Conservation (phyloP, 148 eudicot genomes). For the Rheum nobile region DNA sequence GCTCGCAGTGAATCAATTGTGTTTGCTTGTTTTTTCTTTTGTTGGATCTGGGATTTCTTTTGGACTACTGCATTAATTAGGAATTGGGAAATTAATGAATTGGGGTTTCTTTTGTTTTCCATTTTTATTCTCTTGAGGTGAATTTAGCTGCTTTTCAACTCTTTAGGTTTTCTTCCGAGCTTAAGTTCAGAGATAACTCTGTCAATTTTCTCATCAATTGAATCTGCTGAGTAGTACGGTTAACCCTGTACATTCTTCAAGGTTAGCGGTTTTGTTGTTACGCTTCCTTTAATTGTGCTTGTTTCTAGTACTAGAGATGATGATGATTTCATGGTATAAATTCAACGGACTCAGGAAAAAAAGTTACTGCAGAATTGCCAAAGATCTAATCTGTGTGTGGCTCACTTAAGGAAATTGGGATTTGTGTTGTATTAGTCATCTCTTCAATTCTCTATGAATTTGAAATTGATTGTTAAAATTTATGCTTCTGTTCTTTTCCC, state of each 20-base stretch:
- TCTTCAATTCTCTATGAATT: background rate
- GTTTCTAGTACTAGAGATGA: background rate
- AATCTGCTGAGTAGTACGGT: background rate
- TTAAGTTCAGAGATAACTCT: background rate
- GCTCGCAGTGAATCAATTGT: background rate
- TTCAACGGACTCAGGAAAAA: background rate
- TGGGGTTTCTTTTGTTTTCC: background rate
- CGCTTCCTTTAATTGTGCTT: background rate
- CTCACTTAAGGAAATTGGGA: background rate
- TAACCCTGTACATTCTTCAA: background rate
- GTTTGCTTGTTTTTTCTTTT: background rate
- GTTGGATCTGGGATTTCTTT: constrained; percentile 1
- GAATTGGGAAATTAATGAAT: background rate
- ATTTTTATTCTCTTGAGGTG: background rate
- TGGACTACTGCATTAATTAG: background rate
- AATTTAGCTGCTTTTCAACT: background rate
- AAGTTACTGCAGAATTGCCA: background rate
- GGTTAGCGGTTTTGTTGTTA: background rate
- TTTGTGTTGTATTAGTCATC: background rate
- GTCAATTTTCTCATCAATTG: background rate
- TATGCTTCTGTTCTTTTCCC: background rate
- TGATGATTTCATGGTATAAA: background rate
- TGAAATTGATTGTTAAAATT: background rate
- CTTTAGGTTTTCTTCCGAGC: background rate
- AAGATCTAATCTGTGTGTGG: background rate